phyloP scores from a whole-genome alignment of 805 yeast species.

The Candida ficus region DNA sequence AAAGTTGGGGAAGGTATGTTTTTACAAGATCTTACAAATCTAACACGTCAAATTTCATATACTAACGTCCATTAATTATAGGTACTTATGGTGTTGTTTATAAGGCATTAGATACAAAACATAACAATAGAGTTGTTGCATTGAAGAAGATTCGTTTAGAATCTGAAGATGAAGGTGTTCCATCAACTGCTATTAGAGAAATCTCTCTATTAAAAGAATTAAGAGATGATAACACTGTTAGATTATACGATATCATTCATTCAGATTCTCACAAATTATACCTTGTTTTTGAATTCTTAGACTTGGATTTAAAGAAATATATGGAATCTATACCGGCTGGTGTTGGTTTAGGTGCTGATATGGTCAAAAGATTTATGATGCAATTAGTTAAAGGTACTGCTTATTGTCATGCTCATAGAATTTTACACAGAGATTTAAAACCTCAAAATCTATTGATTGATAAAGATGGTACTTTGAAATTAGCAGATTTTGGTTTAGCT shows the following conservation, averaged over 20 bases:
- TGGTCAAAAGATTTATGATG: constrained; percentile 90
- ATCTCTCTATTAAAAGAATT: constrained; percentile 91
- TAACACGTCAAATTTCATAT: not conserved
- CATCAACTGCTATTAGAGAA: constrained; percentile 96
- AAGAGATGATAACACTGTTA: constrained; percentile 88
- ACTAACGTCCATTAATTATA: constrained; percentile 1
- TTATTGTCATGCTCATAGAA: constrained; percentile 92
- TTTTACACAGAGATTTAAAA: constrained; percentile 90
- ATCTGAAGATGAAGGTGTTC: constrained; percentile 97
- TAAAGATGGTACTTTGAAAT: constrained; percentile 89
- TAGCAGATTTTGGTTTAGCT: constrained; percentile 93
- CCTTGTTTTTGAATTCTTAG: constrained; percentile 89
- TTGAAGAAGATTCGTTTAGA: constrained; percentile 91
- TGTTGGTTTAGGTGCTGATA: constrained; percentile 78
- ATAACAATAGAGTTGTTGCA: constrained; percentile 92
- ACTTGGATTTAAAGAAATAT: constrained; percentile 90
- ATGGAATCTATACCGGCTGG: constrained; percentile 95
- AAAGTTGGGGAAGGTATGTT: constrained; percentile 89
- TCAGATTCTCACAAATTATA: constrained; percentile 90
- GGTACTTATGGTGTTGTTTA: constrained; percentile 98
- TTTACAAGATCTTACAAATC: too few relatives aligned
- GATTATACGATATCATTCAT: constrained; percentile 90
- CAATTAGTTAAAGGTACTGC: constrained; percentile 88
- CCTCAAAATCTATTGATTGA: constrained; percentile 94
- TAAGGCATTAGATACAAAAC: constrained; percentile 85